Conservation (phyloP, 2,329 filamentous ascomycete genomes). For the Fusarium avenaceum region DNA sequence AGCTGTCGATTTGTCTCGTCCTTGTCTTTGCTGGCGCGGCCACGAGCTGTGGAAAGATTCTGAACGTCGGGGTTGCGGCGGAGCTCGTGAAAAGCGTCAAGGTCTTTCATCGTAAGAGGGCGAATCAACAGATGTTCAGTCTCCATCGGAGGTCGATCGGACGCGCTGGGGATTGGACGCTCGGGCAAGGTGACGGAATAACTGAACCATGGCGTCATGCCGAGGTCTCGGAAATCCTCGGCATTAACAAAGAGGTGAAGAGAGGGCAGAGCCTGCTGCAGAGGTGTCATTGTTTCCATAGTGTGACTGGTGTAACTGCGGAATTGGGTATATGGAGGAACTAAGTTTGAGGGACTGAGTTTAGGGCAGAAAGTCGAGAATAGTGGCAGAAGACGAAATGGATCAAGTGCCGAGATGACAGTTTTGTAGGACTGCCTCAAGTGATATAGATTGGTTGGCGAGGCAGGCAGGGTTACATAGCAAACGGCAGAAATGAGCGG, state of each 20-base stretch:
- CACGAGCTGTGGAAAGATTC: slow-evolving; percentile 21
- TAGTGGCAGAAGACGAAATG: background rate
- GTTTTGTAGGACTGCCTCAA: slow-evolving; percentile 21
- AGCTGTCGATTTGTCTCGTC: slow-evolving; percentile 29
- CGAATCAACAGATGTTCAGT: slow-evolving; percentile 35
- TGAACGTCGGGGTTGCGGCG: slow-evolving; percentile 21
- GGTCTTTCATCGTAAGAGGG: slow-evolving; percentile 26
- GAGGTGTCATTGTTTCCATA: slow-evolving; percentile 39
- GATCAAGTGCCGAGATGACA: slow-evolving; percentile 19
- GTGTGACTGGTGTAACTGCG: background rate
- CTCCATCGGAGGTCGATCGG: slow-evolving; percentile 30
- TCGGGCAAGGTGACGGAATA: slow-evolving; percentile 39
- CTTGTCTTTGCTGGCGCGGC: slow-evolving; percentile 31
- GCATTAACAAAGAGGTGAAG: slow-evolving; percentile 15
- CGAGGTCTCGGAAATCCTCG: slow-evolving; percentile 29
- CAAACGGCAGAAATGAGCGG: slow-evolving; percentile 36
- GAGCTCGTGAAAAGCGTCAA: slow-evolving; percentile 38
- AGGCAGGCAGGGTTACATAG: slow-evolving; percentile 25
- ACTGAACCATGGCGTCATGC: slow-evolving; percentile 42
- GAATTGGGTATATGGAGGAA: background rate
- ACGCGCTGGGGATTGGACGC: slow-evolving; percentile 23
- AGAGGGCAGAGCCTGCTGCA: slow-evolving; percentile 18
- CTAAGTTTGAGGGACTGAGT: background rate
- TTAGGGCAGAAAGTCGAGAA: background rate
- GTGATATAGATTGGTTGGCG: slow-evolving; percentile 25